Percentiles rank a stretch among this genome's conserved stretches.
These are phyloP conservation scores for Kodamaea alishanica DNA, from an alignment of 1,139 yeast species.

Conservation along the genomic window DNA sequence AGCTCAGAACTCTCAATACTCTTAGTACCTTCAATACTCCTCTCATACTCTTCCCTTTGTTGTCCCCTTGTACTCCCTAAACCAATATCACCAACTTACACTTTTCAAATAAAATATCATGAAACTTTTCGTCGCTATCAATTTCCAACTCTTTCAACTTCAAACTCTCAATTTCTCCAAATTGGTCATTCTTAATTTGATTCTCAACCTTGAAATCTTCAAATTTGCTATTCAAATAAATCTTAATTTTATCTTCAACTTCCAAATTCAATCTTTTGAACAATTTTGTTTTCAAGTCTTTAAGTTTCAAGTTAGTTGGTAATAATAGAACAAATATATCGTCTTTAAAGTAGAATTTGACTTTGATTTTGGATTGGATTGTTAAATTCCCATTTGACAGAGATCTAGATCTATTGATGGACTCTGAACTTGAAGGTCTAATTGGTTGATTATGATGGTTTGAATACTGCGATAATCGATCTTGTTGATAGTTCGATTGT, in stretches of 20 bases:
- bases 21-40: neutral
- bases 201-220: constrained; percentile 37
- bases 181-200: constrained; percentile 22
- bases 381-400: constrained; percentile 7
- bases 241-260: constrained; percentile 18
- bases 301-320: constrained; percentile 56
- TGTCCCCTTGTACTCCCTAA: no score
- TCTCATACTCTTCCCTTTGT: no score
- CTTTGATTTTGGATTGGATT: constrained; percentile 46
- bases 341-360: constrained; percentile 82
- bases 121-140: constrained; percentile 41
- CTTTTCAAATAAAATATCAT: constrained; percentile 41
- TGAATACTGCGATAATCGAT: constrained; percentile 43
- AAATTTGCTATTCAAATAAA: constrained; percentile 41
- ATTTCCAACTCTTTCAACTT: constrained; percentile 35
- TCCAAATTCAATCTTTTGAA: constrained; percentile 54
- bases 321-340: constrained; percentile 87
- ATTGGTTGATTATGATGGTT: constrained; percentile 18
- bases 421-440: constrained; percentile 9
- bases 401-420: constrained; percentile 11
- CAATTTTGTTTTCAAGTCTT: constrained; percentile 61
- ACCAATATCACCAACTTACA: constrained; percentile 41
- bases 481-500: constrained; percentile 42
- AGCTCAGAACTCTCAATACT: no score
- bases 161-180: constrained; percentile 19